phyloP scores from a whole-genome alignment of 345 rosid species.

The Hibiscus tridactylites region DNA sequence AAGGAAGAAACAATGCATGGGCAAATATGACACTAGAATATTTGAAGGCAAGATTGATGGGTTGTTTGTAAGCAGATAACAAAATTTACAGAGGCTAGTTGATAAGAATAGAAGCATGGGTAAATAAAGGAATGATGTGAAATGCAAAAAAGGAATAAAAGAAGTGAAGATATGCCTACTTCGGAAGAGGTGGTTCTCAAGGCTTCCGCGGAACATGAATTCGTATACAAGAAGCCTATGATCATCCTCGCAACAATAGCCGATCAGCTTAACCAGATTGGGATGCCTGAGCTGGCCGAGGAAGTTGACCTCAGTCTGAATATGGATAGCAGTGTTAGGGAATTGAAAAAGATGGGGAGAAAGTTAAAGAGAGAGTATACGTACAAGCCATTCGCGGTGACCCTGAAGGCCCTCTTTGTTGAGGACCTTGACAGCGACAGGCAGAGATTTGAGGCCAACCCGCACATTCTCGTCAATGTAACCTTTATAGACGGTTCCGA shows the following conservation, averaged over 20 bases:
- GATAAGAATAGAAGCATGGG: background rate
- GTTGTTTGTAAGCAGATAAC: background rate
- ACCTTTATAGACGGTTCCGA: conserved; percentile 93
- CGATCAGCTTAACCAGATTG: conserved; percentile 90
- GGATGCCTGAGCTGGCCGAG: conserved; percentile 96
- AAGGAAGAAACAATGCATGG: background rate
- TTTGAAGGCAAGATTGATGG: background rate
- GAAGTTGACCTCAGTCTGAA: conserved; percentile 40
- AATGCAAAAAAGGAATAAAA: background rate
- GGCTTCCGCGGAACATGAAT: conserved; percentile 95
- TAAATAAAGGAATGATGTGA: background rate
- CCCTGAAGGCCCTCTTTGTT: conserved; percentile 98
- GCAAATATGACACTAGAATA: background rate
- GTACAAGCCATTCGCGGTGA: conserved; percentile 95
- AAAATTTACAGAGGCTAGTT: background rate
- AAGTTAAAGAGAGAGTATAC: background rate
- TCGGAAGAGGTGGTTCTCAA: conserved; percentile 92
- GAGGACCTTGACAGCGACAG: conserved; percentile 94
- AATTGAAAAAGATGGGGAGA: background rate
- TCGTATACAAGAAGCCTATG: conserved; percentile 86
- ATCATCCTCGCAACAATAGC: conserved; percentile 91
- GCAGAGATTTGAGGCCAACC: conserved; percentile 88
- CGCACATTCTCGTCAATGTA: conserved; percentile 93
- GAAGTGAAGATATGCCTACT: conserved; percentile 32
- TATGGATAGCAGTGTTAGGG: background rate